A percentile compares a stretch with the other conserved stretches of the same genome.
Conservation (phyloP, 352 stramenopile species). For the Globisporangium nodosum region DNA sequence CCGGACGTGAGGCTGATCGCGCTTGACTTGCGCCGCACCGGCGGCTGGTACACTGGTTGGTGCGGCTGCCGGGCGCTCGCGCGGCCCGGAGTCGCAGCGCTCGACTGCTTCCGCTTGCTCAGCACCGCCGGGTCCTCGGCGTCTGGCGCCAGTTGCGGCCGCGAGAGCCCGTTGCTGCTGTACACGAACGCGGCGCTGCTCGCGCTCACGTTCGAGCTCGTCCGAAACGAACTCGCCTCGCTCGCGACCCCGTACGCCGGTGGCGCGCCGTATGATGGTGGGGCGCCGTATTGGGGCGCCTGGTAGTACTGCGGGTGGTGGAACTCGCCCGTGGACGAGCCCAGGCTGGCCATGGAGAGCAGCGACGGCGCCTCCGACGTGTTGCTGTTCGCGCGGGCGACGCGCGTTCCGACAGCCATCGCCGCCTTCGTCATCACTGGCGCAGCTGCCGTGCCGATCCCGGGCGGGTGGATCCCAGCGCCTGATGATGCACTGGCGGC, state of each 20-base stretch:
- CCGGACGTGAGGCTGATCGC: constrained; percentile 7
- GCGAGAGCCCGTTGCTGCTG: constrained; percentile 1
- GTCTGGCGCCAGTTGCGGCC: constrained; percentile 5
- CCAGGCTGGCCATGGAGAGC: constrained; percentile 15
- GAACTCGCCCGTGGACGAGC: constrained; percentile 29
- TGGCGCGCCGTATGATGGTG: constrained; percentile 15
- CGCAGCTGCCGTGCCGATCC: neutral
- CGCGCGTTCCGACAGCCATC: constrained; percentile 12
- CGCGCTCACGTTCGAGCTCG: constrained; percentile 1
- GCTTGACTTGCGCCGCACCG: neutral
- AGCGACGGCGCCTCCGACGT: constrained; percentile 15
- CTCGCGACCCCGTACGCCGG: constrained; percentile 23
- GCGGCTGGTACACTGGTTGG: constrained; percentile 8
- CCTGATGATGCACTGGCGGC: neutral
- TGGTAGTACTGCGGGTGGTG: constrained; percentile 15
- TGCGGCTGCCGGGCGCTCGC: constrained; percentile 4
- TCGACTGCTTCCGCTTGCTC: constrained; percentile 10
- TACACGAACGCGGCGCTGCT: neutral
- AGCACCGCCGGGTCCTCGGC: constrained; percentile 4
- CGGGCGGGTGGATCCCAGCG: too few species aligned
- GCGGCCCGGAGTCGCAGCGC: neutral
- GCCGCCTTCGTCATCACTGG: constrained; percentile 9
- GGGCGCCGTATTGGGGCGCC: constrained; percentile 7
- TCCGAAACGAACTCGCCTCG: constrained; percentile 11
- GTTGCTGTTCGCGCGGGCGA: constrained; percentile 7